These are phyloP conservation scores for Sphagnum contortum DNA, from an alignment of 225 moss, liverwort and hornwort species.

Conservation along the genomic window DNA sequence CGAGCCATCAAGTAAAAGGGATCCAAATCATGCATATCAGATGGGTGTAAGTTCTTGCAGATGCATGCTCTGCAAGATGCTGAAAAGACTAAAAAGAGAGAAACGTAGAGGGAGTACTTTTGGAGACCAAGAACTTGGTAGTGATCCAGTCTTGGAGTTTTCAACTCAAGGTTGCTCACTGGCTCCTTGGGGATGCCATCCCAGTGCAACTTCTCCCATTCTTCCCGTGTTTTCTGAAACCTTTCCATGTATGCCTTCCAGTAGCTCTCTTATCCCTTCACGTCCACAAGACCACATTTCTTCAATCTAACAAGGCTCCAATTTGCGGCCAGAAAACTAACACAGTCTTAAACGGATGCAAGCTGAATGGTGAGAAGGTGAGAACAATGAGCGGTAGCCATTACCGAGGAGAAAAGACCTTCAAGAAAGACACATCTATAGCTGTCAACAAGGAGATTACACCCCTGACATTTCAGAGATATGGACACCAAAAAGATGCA, in stretches of 20 bases:
- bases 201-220: conserved; percentile 81
- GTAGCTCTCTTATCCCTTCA: conserved; percentile 65
- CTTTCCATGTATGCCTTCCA: conserved; percentile 67
- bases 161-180: conserved; percentile 45
- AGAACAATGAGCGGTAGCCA: too few relatives aligned
- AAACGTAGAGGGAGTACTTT: conserved; percentile 26
- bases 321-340: neutral
- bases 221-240: conserved; percentile 43
- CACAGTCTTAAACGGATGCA: neutral
- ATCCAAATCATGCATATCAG: too few relatives aligned
- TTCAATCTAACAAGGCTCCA: neutral
- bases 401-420: neutral
- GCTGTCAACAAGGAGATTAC: neutral
- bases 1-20: too few relatives aligned
- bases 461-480: neutral
- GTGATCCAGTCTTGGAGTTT: conserved; percentile 34
- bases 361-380: too few relatives aligned
- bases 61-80: too few relatives aligned
- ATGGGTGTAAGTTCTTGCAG: too few relatives aligned
- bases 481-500: neutral
- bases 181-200: conserved; percentile 63
- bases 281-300: conserved; percentile 4
- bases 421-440: too few relatives aligned
- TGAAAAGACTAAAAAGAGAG: neutral
- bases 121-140: conserved; percentile 64